phyloP scores from a whole-genome alignment of 2,329 filamentous ascomycete species.

The Escovopsis sp. region DNA sequence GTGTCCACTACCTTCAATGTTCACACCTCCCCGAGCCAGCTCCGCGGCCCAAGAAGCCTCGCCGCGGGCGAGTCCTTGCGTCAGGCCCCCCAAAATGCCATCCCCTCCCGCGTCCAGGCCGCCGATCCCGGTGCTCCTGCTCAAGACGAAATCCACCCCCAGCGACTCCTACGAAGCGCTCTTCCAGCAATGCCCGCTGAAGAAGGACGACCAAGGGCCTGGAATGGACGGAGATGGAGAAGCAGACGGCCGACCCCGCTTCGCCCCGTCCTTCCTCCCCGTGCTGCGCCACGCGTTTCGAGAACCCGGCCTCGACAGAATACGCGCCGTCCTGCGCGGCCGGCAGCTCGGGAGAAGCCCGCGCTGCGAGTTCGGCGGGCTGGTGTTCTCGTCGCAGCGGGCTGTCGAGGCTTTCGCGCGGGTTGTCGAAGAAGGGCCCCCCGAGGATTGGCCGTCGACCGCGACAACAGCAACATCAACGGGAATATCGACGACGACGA shows the following conservation, averaged over 20 bases:
- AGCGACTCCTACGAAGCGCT: conserved; percentile 57
- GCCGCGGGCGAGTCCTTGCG: too few species aligned
- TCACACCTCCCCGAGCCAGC: neutral
- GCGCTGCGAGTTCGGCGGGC: conserved; percentile 46
- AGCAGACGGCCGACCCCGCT: conserved; percentile 27
- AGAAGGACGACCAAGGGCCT: too few species aligned
- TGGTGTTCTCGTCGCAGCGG: conserved; percentile 73
- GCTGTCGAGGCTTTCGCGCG: conserved; percentile 64
- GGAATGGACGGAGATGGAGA: too few species aligned
- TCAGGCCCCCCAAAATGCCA: neutral
- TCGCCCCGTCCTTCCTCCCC: conserved; percentile 56
- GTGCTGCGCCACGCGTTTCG: conserved; percentile 59
- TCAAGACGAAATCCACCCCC: conserved; percentile 64
- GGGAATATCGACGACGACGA: too few species aligned
- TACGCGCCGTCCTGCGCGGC: conserved; percentile 34
- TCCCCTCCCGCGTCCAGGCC: conserved; percentile 1
- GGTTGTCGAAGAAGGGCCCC: conserved; percentile 35
- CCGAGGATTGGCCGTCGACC: conserved; percentile 20
- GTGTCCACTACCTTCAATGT: too few species aligned
- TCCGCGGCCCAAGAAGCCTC: too few species aligned
- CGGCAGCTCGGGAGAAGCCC: conserved; percentile 23
- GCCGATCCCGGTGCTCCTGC: conserved; percentile 42
- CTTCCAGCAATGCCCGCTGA: too few species aligned
- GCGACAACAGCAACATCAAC: too few species aligned
- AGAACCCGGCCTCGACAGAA: conserved; percentile 37